Conservation (phyloP, 371 early-diverging fungal genomes). For the Mortierella sp. region DNA sequence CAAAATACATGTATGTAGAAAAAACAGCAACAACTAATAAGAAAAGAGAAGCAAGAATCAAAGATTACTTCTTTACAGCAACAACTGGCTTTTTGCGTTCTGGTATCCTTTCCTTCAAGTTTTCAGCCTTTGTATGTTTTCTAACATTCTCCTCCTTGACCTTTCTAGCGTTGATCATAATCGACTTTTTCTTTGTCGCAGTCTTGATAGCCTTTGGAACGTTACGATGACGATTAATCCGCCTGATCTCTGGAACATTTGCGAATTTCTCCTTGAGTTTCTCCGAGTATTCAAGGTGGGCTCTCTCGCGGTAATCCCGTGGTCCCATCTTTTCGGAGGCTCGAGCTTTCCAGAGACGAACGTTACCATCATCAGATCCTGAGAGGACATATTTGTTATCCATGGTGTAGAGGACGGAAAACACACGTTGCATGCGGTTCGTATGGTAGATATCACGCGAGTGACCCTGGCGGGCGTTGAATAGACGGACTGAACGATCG, state of each 20-base stretch:
- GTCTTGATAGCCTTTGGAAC: constrained; percentile 87
- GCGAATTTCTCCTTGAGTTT: constrained; percentile 96
- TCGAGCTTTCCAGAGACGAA: constrained; percentile 98
- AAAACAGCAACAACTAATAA: too few relatives aligned
- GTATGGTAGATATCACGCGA: constrained; percentile 98
- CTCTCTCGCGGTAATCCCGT: constrained; percentile 81
- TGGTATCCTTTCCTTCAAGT: constrained; percentile 59
- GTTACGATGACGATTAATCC: constrained; percentile 90
- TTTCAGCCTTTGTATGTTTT: constrained; percentile 50
- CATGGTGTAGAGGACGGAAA: constrained; percentile 94
- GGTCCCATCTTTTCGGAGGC: constrained; percentile 91
- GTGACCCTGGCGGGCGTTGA: constrained; percentile 83
- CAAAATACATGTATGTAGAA: too few relatives aligned
- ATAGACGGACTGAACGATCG: constrained; percentile 96
- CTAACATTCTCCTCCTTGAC: constrained; percentile 84
- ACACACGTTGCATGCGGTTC: constrained; percentile 98
- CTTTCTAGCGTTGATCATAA: constrained; percentile 84
- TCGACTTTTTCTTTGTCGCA: constrained; percentile 81
- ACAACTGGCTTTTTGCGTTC: constrained; percentile 90
- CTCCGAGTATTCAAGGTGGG: constrained; percentile 83
- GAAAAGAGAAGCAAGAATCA: too few relatives aligned
- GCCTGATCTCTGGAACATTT: constrained; percentile 92
- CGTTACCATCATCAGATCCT: constrained; percentile 98
- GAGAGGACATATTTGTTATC: constrained; percentile 97
- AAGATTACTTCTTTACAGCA: constrained; percentile 80